Evolutionary conservation across 225 moss, liverwort and hornwort species (phyloP), one percentile per base, ranked within the genome.

Genomic region (Bryum argenteum): DNA sequence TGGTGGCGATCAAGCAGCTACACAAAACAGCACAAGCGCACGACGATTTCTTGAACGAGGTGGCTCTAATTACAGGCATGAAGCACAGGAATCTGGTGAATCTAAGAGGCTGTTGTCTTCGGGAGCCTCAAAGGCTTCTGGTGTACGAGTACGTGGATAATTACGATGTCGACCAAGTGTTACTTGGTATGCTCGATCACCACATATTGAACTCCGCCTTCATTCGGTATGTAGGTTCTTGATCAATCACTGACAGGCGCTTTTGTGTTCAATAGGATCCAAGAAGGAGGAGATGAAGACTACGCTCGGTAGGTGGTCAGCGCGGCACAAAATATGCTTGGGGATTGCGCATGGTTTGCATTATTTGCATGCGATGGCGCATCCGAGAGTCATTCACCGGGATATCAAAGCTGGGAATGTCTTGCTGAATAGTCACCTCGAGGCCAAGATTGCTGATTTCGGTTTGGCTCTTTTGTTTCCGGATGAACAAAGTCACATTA

Each of bases 41-140:
- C 1, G 75, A 75, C 20, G 75, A 75, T 1, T 75, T 75, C 75
- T 68, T 41, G 2, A 75, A 75, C 20, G 75, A 75, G 53, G 61
- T 75, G 2, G 43, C 75, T 41, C 50, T 80, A 2, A 74, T 74
- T 23, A 74, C 74, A 12, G 66, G 74, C 39, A 74, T 74, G 74
- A 74, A 66, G 74, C 74, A 74, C 40, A 39, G 74, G 50, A 74
- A 74, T 50, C 23, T 74, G 39, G 74, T 74, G 66, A 74, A 74
- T 17, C 66, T 74, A 1, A 74, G 66, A 55, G 70, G 77, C 5
- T 75, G 75, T 15, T 75, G 67, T 60, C 59, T 19, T 19, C 75
- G 67, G 5, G 75, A 60, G 24, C 23, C 60, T 17, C 74, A 74
- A 1, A 74, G 57, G 74, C 23, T 74, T 6, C 4, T 74, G 66